Evolutionary conservation across 2,329 filamentous ascomycete species (phyloP).

Genomic region (Beauveria brongniartii): DNA sequence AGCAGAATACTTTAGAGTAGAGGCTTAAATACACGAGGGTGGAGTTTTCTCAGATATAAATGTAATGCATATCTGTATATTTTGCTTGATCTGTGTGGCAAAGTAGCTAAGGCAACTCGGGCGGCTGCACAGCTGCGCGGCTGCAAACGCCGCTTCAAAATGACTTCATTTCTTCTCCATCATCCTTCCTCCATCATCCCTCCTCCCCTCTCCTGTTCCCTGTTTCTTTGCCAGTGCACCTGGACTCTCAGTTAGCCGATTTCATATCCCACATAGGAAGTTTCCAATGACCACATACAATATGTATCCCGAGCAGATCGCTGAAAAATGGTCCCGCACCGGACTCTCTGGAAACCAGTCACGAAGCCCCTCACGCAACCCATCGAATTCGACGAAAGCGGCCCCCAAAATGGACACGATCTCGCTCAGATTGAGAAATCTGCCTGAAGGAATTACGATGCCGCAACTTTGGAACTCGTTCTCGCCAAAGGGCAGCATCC

Average conservation of each 20-base stretch:
- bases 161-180: neutral
- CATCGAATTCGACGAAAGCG: neutral
- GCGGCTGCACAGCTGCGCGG: neutral
- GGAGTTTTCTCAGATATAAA: too few relatives aligned
- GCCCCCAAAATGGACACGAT: neutral
- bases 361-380: constrained; percentile 3
- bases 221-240: neutral
- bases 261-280: neutral
- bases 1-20: neutral
- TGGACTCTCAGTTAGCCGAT: neutral
- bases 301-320: neutral
- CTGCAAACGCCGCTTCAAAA: neutral
- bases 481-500: constrained; percentile 41
- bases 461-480: constrained; percentile 46
- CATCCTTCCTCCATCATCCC: neutral
- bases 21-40: neutral
- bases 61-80: too few relatives aligned
- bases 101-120: neutral
- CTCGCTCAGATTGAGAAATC: constrained; percentile 21
- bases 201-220: neutral
- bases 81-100: neutral
- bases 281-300: neutral
- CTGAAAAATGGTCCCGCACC: constrained; percentile 2
- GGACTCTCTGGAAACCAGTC: neutral
- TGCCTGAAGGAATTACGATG: constrained; percentile 30